A percentile compares a stretch with the other conserved stretches of the same genome.
These are phyloP conservation scores for Botrytis elliptica DNA, from an alignment of 2,329 filamentous ascomycete genomes.

Conservation along the genomic window DNA sequence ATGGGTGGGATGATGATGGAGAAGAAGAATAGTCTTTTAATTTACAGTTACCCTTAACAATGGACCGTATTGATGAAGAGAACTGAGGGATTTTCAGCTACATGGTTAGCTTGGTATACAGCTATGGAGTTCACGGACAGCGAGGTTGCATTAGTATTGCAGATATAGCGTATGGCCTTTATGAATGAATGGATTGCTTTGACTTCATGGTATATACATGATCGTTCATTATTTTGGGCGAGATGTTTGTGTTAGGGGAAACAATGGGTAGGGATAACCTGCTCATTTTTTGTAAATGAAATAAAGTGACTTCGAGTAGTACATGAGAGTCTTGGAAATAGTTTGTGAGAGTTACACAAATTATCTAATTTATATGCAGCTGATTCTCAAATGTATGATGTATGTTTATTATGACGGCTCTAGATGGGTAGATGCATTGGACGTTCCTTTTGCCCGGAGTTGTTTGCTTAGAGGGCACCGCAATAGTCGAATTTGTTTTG, in stretches of 20 bases:
- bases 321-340: neutral
- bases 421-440: neutral
- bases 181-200: neutral
- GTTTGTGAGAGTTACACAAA: conserved; percentile 1
- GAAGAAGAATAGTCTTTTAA: conserved; percentile 36
- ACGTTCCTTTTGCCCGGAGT: neutral
- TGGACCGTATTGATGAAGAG: neutral
- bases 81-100: neutral
- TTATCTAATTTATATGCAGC: neutral
- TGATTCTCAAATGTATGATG: neutral
- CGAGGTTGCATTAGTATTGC: conserved; percentile 12
- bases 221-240: neutral
- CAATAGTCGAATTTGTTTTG: neutral
- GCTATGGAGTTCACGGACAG: neutral
- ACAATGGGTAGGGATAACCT: neutral
- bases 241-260: neutral
- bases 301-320: neutral
- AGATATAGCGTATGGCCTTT: neutral
- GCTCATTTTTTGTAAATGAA: neutral
- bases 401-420: neutral
- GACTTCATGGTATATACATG: neutral
- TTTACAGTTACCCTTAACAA: neutral
- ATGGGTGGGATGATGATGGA: conserved; percentile 70
- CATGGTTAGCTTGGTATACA: neutral
- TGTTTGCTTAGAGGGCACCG: neutral